A percentile compares a stretch with the other conserved stretches of the same genome.
These are phyloP conservation scores for Afroboletus lepidellus DNA, from an alignment of 1,284 basidiomycete genomes.

Conservation along the genomic window DNA sequence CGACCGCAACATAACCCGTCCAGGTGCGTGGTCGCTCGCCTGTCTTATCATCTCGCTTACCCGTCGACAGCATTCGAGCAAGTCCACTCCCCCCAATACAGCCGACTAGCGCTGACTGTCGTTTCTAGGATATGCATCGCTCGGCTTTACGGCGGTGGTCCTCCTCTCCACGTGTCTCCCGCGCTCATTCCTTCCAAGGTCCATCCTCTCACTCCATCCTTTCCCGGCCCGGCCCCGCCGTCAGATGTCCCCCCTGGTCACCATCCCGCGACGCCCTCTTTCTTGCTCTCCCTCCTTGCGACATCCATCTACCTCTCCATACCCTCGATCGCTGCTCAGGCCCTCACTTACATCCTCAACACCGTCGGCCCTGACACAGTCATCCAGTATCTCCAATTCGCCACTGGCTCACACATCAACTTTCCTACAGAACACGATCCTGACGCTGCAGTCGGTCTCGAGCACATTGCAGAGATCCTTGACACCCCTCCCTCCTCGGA, in stretches of 20 bases:
- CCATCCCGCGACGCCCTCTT: constrained; percentile 77
- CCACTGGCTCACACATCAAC: constrained; percentile 72
- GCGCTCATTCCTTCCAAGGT: constrained; percentile 63
- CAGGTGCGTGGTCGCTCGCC: constrained; percentile 48
- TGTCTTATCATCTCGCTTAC: constrained; percentile 8
- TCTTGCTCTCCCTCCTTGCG: constrained; percentile 84
- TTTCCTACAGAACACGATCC: constrained; percentile 46
- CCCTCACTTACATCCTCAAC: constrained; percentile 67
- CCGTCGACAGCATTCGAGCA: constrained; percentile 60
- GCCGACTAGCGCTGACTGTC: background rate
- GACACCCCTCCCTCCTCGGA: constrained; percentile 15
- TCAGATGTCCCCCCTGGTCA: constrained; percentile 45
- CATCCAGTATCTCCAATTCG: constrained; percentile 78
- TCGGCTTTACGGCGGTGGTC: constrained; percentile 83
- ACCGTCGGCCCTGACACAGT: constrained; percentile 83
- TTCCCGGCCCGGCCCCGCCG: constrained; percentile 37
- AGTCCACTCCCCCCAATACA: constrained; percentile 5
- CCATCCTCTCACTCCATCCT: constrained; percentile 71
- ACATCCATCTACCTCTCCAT: constrained; percentile 87
- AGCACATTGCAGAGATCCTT: constrained; percentile 59
- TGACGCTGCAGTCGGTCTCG: constrained; percentile 66
- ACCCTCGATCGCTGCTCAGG: constrained; percentile 73
- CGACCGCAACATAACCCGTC: constrained; percentile 82
- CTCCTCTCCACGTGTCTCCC: constrained; percentile 65
- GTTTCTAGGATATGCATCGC: constrained; percentile 74